These are phyloP conservation scores for Cercophora newfieldiana DNA, from an alignment of 495 filamentous ascomycete species.

Conservation along the genomic window DNA sequence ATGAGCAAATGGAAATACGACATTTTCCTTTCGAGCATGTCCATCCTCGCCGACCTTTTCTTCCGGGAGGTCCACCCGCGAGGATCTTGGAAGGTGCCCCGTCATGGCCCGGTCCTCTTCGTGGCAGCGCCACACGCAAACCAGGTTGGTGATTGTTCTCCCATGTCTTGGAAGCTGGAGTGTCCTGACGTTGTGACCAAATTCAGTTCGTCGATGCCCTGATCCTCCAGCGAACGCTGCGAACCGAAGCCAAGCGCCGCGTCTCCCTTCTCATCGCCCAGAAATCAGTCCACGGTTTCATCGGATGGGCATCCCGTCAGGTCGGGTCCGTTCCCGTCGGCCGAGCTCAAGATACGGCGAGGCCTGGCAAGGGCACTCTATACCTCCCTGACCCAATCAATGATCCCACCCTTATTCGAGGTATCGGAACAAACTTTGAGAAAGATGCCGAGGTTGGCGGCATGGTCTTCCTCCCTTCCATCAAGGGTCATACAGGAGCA, in stretches of 20 bases:
- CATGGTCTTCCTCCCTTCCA: conserved; percentile 79
- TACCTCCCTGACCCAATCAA: conserved; percentile 89
- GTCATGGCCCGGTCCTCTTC: conserved; percentile 85
- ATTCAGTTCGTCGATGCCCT: conserved; percentile 88
- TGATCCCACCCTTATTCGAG: conserved; percentile 80
- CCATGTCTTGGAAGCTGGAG: neutral
- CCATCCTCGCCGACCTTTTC: conserved; percentile 87
- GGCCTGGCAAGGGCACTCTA: conserved; percentile 73
- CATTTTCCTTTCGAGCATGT: conserved; percentile 76
- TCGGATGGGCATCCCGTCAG: conserved; percentile 75
- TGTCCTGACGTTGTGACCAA: conserved; percentile 13
- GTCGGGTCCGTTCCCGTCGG: conserved; percentile 88
- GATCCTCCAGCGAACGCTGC: conserved; percentile 85
- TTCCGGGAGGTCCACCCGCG: conserved; percentile 97
- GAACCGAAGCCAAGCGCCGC: conserved; percentile 80
- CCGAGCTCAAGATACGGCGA: conserved; percentile 83
- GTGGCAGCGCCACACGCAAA: conserved; percentile 99
- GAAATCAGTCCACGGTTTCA: conserved; percentile 88
- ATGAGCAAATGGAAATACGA: conserved; percentile 80
- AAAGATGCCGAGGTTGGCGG: conserved; percentile 74
- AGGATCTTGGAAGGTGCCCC: conserved; percentile 88
- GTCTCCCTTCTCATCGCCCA: conserved; percentile 91
- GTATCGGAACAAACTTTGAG: conserved; percentile 82
- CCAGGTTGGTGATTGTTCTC: conserved; percentile 59
- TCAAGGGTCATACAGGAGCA: conserved; percentile 71